Percentiles rank a stretch among this genome's conserved stretches.
phyloP scores from a whole-genome alignment of 257 asterid species.

The Petunia axillaris region DNA sequence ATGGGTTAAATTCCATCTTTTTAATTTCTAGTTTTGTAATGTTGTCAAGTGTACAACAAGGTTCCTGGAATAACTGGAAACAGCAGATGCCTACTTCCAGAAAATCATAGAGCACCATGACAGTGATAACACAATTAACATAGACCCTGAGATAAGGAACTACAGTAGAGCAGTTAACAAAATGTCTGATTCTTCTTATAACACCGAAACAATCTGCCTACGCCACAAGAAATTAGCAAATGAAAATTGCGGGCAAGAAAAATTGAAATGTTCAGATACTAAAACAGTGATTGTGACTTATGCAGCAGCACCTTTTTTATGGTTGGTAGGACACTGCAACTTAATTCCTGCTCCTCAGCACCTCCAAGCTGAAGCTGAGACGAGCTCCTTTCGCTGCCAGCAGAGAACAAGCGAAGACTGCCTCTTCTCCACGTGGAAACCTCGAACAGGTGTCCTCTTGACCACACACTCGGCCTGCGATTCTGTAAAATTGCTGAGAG shows the following conservation, averaged over 20 bases:
- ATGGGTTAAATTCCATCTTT: slow-evolving; percentile 32
- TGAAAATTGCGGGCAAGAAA: slow-evolving; percentile 51
- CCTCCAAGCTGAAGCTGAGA: slow-evolving; percentile 97
- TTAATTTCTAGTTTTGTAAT: slow-evolving; percentile 44
- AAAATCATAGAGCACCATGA: slow-evolving; percentile 41
- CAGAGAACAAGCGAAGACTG: slow-evolving; percentile 89
- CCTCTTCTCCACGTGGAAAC: slow-evolving; percentile 91
- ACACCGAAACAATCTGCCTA: slow-evolving; percentile 57
- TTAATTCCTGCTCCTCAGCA: slow-evolving; percentile 52
- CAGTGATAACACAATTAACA: slow-evolving; percentile 41
- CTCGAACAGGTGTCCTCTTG: slow-evolving; percentile 83
- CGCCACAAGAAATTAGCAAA: slow-evolving; percentile 51
- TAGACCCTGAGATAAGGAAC: slow-evolving; percentile 39
- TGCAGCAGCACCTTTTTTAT: slow-evolving; percentile 42
- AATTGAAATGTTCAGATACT: slow-evolving; percentile 40
- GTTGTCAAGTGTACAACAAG: slow-evolving; percentile 38
- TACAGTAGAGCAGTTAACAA: slow-evolving; percentile 53
- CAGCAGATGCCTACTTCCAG: slow-evolving; percentile 38
- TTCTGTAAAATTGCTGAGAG: slow-evolving; percentile 84
- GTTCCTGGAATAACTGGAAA: slow-evolving; percentile 46
- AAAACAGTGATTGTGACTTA: slow-evolving; percentile 39
- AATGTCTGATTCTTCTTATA: slow-evolving; percentile 50
- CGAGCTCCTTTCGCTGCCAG: slow-evolving; percentile 95
- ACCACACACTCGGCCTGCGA: slow-evolving; percentile 91
- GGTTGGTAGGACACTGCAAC: slow-evolving; percentile 15